Percentiles rank a stretch among this genome's conserved stretches.
These are phyloP conservation scores for Ascochyta rabiei DNA, from an alignment of 2,329 filamentous ascomycete species.

Conservation along the genomic window DNA sequence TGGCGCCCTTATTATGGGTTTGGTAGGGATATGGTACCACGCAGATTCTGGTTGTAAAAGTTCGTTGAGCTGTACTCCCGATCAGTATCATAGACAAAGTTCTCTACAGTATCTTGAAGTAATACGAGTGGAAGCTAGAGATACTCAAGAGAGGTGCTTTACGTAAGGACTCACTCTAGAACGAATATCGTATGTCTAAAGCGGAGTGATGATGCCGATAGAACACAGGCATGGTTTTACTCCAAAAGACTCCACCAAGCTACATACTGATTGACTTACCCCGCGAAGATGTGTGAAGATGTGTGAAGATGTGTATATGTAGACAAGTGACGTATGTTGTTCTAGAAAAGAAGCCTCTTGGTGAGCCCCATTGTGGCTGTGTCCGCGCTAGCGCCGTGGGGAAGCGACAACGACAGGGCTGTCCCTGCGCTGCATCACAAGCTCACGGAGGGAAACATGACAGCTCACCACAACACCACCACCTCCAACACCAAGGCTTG, in stretches of 20 bases:
- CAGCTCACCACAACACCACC: conserved; percentile 14
- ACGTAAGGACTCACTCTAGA: too few species aligned
- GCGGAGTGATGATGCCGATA: not conserved
- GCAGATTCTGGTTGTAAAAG: not conserved
- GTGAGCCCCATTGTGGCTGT: conserved; percentile 2
- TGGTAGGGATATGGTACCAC: not conserved
- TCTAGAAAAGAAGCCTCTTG: conserved; percentile 7
- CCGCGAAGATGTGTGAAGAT: not conserved
- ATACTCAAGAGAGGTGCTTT: too few species aligned
- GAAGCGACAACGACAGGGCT: conserved; percentile 19
- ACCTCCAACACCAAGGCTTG: not conserved
- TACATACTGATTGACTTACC: not conserved
- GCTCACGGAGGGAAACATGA: conserved; percentile 19
- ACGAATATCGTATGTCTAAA: not conserved
- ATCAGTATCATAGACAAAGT: not conserved
- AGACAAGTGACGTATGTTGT: conserved; percentile 11
- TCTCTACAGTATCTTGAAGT: not conserved
- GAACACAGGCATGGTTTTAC: not conserved
- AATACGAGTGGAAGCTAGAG: too few species aligned
- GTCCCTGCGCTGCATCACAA: conserved; percentile 27
- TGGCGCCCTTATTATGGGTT: not conserved
- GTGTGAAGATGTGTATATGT: not conserved
- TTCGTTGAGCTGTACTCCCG: too few species aligned
- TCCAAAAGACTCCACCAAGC: not conserved
- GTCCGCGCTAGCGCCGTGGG: conserved; percentile 14